Base-by-base conservation (phyloP, 257 asterid genomes). In the Solanum infundibuliforme region DNA sequence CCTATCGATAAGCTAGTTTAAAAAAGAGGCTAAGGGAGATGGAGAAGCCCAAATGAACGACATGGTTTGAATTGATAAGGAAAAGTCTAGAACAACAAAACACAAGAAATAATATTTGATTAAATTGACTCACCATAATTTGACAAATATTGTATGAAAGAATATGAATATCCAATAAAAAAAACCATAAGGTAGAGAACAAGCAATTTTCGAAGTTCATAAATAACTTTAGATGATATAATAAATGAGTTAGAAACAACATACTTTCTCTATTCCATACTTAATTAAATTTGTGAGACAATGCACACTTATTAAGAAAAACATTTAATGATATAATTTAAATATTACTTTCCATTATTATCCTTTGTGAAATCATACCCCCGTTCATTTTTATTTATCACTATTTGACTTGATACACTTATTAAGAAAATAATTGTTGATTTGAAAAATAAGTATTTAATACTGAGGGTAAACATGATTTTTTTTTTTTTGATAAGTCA, bases 391-490 rank as follows among this genome's bases (percentile, higher is more conserved):
- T 55, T 20, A 55, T 7, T 55, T 55, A 1, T 55, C 8, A 8
- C 5, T 55, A 3, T 55, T 20, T 55, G 25, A 20, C 1, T 55
- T 55, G 65, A 55, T 0, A 55, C n/a, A 20, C 10, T 55, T 4
- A 18, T 55, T 20, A 20, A 55, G 5, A 55, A 18, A 55, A 55
- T 7, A 55, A 55, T 55, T 7, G 4, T 55, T 55, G 12, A 11
- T 65, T 8, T 62, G 7, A 2, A 27, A 25, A 65, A 65, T 9
- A 25, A 25, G 4, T 12, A 66, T 66, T 20, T 55, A 55, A 25
- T 11, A 1, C 0, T 2, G 13, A 3, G 25, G 25, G 3, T 20
- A 55, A 20, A 55, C 2, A 55, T 55, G 25, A 1, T 2, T 0
- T 55, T 0, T 20, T 20, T 20, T 55, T 55, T 55, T 5, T 55